Evolutionary conservation across 768 basidiomycete species (phyloP), one percentile per base, ranked within the genome.

Genomic region (Infundibulicybe gibba): DNA sequence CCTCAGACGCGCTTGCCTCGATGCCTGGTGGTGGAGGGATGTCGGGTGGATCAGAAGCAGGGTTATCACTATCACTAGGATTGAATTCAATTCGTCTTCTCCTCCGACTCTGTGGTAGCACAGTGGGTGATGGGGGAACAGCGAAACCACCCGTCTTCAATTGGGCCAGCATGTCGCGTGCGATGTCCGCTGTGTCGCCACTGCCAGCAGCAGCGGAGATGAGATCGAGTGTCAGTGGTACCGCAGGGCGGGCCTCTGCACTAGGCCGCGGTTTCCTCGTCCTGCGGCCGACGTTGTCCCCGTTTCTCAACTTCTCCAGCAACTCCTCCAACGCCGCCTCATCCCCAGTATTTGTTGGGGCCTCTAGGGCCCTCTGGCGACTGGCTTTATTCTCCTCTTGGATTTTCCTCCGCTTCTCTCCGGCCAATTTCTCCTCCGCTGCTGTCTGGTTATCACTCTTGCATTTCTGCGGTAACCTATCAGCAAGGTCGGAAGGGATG

Each of bases 391-490:
- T 71, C 51, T 87, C 82, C 54, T 90, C 85, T 42, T 78, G 72
- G 6, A 77, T 76, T 52, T 79, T 80, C 50, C 77, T 83, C 43
- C 93, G 82, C 59, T 77, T 84, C 65, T 91, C 83, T 42, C 73
- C 54, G 0, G 84, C 82, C 30, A 71, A 58, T 47, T 76, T 81
- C 58, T 93, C 88, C 52, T 93, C 88, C 0, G 81, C 82, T 12
- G 77, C 72, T 0, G 79, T 78, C 57, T 81, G 77, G 60, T 97
- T 97, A 34, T 94, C 89, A 13, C 61, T 48, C 62, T 87, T 87
- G 63, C 90, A 94, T 88, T 93, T 94, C 93, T 94, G 54, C 39
- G 34, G 59, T 19, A 49, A 6, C 15, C 11, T 54, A 35, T 57
- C 15, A 45, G 40, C 14, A 32, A 45, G 34, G 12, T 30, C 9